Evolutionary conservation across 805 yeast genomes (phyloP), one percentile per base, ranked within the genome.

Genomic region (Tetrapisispora phaffii): DNA sequence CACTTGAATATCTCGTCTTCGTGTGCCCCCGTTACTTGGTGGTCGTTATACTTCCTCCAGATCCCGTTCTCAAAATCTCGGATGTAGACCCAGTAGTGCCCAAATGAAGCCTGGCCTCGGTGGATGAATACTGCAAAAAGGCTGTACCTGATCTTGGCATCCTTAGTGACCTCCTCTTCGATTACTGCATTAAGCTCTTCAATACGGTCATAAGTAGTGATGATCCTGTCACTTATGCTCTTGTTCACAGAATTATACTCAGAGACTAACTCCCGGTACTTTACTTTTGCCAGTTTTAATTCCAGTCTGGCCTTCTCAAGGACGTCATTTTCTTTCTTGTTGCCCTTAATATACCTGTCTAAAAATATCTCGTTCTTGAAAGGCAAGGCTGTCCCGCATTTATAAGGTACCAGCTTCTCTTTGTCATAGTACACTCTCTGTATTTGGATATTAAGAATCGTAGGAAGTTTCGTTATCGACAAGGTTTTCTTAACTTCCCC

Each of bases 1-100:
- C 80, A 79, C 58, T 84, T 80, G 62, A 80, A 75, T 3, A 84
- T 84, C 57, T 83, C 87, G 8, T 68, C 62, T 20, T 69, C 71
- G 1, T 70, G 67, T 0, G 84, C 96, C 50, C 82, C 94, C 2
- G 87, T 78, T 15, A 93, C 95, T 15, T 74, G 72, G 56, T 93
- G 97, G 66, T 93, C 98, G 58, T 93, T 93, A 63, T 93, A 93
- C 68, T 87, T 89, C 48, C 96, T 71, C 76, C 79, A 93, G 20
- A 84, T 66, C 21, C 76, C 73, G 16, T 73, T 71, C 50, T 73
- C 73, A 2, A 79, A 76, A 63, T 93, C 97, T 48, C 76, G 77
- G 49, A 93, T 89, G 60, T 90, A 90, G n/a, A 90, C 77, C 97
- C 97, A 93, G 63, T 93, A 93, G 63, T 93, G 98, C 2, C 98